A percentile compares a stretch with the other conserved stretches of the same genome.
Evolutionary conservation across 345 rosid species (phyloP).

Genomic region (Cardiospermum halicacabum): DNA sequence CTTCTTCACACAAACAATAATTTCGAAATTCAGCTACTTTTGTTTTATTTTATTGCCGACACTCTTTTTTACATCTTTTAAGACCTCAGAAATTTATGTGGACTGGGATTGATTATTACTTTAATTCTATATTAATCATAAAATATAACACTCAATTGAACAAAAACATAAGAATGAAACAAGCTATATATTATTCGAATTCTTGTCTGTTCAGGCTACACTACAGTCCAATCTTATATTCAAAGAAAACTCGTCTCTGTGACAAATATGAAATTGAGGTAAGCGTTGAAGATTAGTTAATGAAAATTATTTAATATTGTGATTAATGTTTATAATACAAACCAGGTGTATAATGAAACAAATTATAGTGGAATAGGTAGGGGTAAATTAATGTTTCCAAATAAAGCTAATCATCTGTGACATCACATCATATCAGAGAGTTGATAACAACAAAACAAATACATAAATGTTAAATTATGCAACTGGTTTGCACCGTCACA

Average conservation of each 20-base stretch:
- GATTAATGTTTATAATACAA: no score
- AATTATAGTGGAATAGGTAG: slow-evolving; percentile 7
- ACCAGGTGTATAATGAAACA: neutral
- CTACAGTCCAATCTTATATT: neutral
- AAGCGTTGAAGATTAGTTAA: no score
- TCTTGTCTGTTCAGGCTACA: neutral
- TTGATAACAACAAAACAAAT: no score
- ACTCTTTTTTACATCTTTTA: neutral
- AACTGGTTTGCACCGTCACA: no score
- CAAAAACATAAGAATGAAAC: neutral
- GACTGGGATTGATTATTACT: no score
- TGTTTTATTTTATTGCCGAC: slow-evolving; percentile 8
- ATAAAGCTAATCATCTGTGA: neutral
- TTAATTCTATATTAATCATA: no score
- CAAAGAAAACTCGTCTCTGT: neutral
- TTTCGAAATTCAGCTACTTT: neutral
- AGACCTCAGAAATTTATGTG: no score
- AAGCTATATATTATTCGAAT: neutral
- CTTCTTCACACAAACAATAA: neutral
- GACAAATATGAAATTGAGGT: neutral
- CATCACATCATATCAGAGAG: neutral
- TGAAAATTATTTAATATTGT: no score
- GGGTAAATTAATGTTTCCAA: neutral
- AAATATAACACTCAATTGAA: neutral
- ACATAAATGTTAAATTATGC: no score